Conservation (phyloP, 805 yeast genomes). For the Candida tibetensis region DNA sequence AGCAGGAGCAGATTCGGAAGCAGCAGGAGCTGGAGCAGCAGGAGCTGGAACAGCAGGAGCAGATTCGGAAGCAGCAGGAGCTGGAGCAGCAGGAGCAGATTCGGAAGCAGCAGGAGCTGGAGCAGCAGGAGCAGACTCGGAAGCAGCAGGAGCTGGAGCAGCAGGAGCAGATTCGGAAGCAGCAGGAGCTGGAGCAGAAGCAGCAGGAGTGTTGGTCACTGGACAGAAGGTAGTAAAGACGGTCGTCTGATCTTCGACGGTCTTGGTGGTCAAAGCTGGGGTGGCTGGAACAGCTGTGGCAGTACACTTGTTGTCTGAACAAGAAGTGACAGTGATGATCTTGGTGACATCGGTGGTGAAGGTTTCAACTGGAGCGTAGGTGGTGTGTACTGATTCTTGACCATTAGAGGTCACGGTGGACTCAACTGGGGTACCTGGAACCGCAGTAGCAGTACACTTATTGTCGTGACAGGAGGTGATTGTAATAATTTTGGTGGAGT, state of each 20-base stretch:
- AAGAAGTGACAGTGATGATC: slow-evolving; percentile 37
- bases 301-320: slow-evolving; percentile 28
- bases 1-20: slow-evolving; percentile 4
- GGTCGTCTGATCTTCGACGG: slow-evolving; percentile 32
- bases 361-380: slow-evolving; percentile 31
- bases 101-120: slow-evolving; percentile 10
- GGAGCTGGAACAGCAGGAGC: slow-evolving; percentile 3
- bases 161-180: slow-evolving; percentile 8
- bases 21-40: slow-evolving; percentile 4
- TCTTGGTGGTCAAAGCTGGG: slow-evolving; percentile 24
- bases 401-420: slow-evolving; percentile 35
- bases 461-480: slow-evolving; percentile 38
- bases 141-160: slow-evolving; percentile 9
- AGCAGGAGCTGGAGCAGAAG: slow-evolving; percentile 5
- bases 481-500: slow-evolving; percentile 26
- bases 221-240: slow-evolving; percentile 42
- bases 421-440: slow-evolving; percentile 14
- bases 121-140: too few species aligned
- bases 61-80: slow-evolving; percentile 12
- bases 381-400: slow-evolving; percentile 38
- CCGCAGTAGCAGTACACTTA: slow-evolving; percentile 21
- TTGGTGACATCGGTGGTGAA: slow-evolving; percentile 17
- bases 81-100: slow-evolving; percentile 8
- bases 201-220: slow-evolving; percentile 9
- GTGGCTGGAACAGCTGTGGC: slow-evolving; percentile 17